Base-by-base conservation (phyloP, 768 basidiomycete genomes). In the Pulveroboletus ravenelii region DNA sequence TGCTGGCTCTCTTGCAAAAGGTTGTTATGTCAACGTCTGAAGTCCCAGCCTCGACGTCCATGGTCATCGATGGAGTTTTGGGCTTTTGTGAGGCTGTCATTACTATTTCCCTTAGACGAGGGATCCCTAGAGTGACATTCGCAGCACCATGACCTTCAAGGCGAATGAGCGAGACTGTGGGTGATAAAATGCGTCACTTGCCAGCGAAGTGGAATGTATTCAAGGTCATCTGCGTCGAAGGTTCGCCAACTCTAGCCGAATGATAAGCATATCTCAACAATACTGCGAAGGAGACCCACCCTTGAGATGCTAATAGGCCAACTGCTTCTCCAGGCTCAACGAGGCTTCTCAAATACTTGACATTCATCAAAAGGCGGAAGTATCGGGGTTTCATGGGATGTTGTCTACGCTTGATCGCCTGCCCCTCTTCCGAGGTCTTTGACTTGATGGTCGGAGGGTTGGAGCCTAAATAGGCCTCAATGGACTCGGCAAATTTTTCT, bases 171-270 rank as follows among this genome's bases (percentile, higher is more conserved):
- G 12, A 56, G 25, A 15, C 8, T 3, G 12, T 5, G 23, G n/a
- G 8, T 41, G n/a, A 49, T 13, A 3, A 10, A 20, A 32, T 27
- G 35, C 41, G 51, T 55, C 34, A 63, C 79, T 61, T 68, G 84
- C 93, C 95, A 59, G 96, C 96, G 62, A 99, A 94, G 74, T 99
- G 96, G 82, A 99, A 99, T 12, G 96, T 99, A 67, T 99, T 99
- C 55, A 99, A 73, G 9, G 96, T 99, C 96, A 99, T 99, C 67
- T 99, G 96, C 0, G 96, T 99, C 14, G 96, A 99, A 5, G 96
- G 96, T 68, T 99, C 96, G 45, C 96, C 96, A 38, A 99, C 82
- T 72, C 96, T 98, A 47, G 42, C 31, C 9, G 7, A 47, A 45
- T 41, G 48, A 40, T 47, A 50, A 51, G 34, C 14, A 31, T 31